Base-by-base conservation (phyloP, 2,329 filamentous ascomycete genomes). In the Clathrospora elynae region DNA sequence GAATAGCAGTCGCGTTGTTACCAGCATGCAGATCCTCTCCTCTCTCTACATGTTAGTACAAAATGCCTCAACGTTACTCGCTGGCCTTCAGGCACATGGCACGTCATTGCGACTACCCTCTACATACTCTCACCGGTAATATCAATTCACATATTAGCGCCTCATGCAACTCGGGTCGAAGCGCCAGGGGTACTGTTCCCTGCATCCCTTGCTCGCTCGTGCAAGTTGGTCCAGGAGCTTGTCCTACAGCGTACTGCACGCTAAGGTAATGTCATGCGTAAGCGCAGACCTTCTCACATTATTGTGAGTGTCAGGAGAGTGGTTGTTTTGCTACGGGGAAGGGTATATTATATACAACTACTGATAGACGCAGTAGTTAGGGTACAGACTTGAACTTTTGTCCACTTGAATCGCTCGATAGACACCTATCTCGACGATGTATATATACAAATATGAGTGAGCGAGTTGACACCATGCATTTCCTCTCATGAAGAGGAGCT, bases 231-330 rank as follows among this genome's bases (percentile, higher is more conserved):
- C 23, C 31, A 20, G 25, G 26, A 28, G 23, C 17, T 19, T 28
- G 43, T 32, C 24, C 29, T 33, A 46, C 37, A 37, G 24, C 18
- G 19, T 14, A 37, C 31, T 12, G 26, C 40, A 35, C 44, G 26
- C 36, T 32, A 37, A 32, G 18, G 35, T 41, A 13, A 51, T 48
- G 48, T 51, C 40, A 51, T 42, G 48, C 26, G 16, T 48, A 42
- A 49, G 42, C 35, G 37, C 37, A 20, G 30, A n/a, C 23, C 30
- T 18, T 26, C 31, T 13, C 29, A 24, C 37, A 35, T 35, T 35
- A 35, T 35, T 23, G 33, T 26, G 22, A 35, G 2, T 26, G 5
- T 17, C n/a, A n/a, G n/a, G n/a, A n/a, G n/a, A n/a, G n/a, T n/a
- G n/a, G n/a, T n/a, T n/a, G n/a, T n/a, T n/a, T n/a, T n/a, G n/a